Conservation (phyloP, 1,284 basidiomycete species). For the Rhodotorula sp. region DNA sequence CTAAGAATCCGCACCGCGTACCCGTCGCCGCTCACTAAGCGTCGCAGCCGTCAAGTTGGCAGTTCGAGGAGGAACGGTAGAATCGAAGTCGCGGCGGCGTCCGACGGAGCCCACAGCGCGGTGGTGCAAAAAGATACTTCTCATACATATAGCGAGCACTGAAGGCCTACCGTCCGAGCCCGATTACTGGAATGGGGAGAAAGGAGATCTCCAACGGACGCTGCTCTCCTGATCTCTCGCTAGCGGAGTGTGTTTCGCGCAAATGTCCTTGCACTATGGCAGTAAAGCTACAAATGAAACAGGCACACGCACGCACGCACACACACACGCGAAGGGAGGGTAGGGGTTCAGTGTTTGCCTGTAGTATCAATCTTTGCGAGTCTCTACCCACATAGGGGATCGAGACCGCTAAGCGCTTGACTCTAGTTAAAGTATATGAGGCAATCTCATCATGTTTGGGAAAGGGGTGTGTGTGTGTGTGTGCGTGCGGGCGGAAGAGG, state of each 20-base stretch:
- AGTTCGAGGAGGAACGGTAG: neutral
- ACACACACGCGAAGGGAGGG: neutral
- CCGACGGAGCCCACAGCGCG: neutral
- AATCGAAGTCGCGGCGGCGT: no score
- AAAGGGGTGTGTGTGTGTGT: neutral
- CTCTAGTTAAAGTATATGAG: constrained; percentile 32
- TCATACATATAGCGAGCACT: neutral
- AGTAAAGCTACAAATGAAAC: neutral
- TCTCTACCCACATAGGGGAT: constrained; percentile 34
- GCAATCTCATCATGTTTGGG: constrained; percentile 25
- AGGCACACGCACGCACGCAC: neutral
- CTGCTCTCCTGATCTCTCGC: neutral
- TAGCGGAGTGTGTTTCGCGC: no score
- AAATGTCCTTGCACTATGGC: neutral
- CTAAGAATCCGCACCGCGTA: constrained; percentile 39
- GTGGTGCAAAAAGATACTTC: neutral
- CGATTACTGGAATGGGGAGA: no score
- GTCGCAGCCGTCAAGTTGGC: neutral
- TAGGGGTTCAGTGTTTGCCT: constrained; percentile 9
- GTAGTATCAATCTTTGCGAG: constrained; percentile 23
- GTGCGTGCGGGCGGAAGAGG: neutral
- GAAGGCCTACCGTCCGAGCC: no score
- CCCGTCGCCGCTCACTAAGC: constrained; percentile 26
- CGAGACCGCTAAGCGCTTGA: constrained; percentile 29
- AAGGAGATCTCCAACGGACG: no score